Evolutionary conservation across 495 filamentous ascomycete species (phyloP), one percentile per base, ranked within the genome.

Genomic region (Daldinia caldariorum): DNA sequence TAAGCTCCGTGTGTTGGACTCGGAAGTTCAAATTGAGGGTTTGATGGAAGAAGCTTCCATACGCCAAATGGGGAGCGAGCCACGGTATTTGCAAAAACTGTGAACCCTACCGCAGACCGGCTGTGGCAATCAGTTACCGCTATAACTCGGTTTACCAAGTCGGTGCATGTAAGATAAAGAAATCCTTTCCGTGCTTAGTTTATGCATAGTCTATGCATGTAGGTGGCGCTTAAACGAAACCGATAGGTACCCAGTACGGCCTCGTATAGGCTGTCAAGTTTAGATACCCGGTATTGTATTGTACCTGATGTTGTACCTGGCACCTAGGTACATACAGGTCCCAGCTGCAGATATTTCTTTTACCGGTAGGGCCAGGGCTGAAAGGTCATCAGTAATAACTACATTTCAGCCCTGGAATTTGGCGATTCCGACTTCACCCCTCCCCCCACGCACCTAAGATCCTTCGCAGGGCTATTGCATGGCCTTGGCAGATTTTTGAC

Each of bases 11-110:
- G 51, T 10, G 14, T 20, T 35, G 34, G 34, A 10, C 34, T 35
- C 34, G 6, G 34, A 47, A 20, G 18, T 47, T 10, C 18, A 47
- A 47, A 47, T 16, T 47, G 43, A 47, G 43, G 43, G 43, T 47
- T 47, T 47, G 43, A 16, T 47, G 43, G 16, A 47, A 47, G 43
- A 47, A 47, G 16, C 20, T 47, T 16, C 20, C 43, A 47, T 47
- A 18, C 20, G 20, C 43, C 43, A 47, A 47, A 47, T 47, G 43
- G 22, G 43, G 43, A 47, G 43, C 43, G 18, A 47, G 18, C 20
- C 43, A 22, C 43, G 43, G 43, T 47, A 47, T 47, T 47, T 47
- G 43, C 43, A 47, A 47, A 47, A 47, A 47, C 43, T 47, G 43
- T 47, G 18, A 47, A 47, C 26, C 26, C 26, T 1, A 26, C 26